Evolutionary conservation across 2,329 filamentous ascomycete genomes (phyloP).

Genomic region (Nemania bipapillata): DNA sequence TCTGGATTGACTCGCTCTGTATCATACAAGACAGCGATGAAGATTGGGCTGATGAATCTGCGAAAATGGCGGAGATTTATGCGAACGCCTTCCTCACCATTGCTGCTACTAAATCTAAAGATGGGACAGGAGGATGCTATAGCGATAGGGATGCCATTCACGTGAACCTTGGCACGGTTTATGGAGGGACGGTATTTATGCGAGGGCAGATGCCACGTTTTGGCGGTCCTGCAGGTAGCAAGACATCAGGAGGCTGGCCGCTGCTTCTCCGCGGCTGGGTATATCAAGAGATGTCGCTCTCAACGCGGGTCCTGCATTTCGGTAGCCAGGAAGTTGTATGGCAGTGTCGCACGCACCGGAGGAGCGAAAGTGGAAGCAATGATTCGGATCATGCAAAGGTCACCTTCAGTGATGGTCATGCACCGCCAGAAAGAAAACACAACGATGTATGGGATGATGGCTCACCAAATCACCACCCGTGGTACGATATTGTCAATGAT

Average conservation of each 20-base stretch:
- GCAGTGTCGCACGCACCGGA: constrained; percentile 34
- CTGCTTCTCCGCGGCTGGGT: constrained; percentile 42
- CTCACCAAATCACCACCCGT: constrained; percentile 24
- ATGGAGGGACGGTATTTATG: constrained; percentile 14
- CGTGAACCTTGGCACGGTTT: not conserved
- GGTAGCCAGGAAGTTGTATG: constrained; percentile 39
- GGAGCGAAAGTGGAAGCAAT: constrained; percentile 34
- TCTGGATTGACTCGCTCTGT: constrained; percentile 33
- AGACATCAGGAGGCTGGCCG: constrained; percentile 18
- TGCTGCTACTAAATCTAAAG: constrained; percentile 25
- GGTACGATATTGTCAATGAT: constrained; percentile 21
- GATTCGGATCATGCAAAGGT: constrained; percentile 21
- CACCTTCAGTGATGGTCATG: constrained; percentile 15
- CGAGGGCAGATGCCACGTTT: constrained; percentile 18
- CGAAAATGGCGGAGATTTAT: constrained; percentile 30
- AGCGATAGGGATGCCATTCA: constrained; percentile 9
- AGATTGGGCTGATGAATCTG: constrained; percentile 32
- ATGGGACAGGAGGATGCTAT: constrained; percentile 31
- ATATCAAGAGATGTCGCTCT: constrained; percentile 43
- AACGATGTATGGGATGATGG: constrained; percentile 12
- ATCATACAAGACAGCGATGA: constrained; percentile 31
- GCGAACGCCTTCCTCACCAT: constrained; percentile 28
- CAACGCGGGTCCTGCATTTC: constrained; percentile 40
- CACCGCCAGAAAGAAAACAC: not conserved
- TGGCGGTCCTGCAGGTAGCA: constrained; percentile 7